Conservation (phyloP, 2,329 filamentous ascomycete genomes). For the Massarina eburnea region DNA sequence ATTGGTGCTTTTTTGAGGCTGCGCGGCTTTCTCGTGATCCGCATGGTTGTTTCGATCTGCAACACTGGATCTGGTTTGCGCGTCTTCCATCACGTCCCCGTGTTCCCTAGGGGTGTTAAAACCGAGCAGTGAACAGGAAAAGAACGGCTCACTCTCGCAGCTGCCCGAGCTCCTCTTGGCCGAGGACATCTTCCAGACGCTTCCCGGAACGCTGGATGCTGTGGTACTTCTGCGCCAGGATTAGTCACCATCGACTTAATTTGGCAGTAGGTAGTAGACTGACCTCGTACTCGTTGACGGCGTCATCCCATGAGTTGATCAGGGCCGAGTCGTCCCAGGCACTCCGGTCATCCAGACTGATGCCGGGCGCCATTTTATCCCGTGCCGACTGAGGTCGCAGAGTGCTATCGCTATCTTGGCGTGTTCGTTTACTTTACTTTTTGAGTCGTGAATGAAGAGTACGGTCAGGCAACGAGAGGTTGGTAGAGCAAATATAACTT, state of each 20-base stretch:
- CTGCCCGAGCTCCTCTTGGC: conserved; percentile 32
- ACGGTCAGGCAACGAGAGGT: too few relatives aligned
- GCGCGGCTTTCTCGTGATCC: conserved; percentile 28
- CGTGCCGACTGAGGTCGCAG: not conserved
- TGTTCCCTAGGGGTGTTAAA: conserved; percentile 28
- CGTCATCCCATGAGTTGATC: conserved; percentile 39
- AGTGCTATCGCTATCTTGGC: not conserved
- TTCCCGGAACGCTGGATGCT: conserved; percentile 41
- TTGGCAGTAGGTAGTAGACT: not conserved
- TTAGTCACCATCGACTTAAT: conserved; percentile 12
- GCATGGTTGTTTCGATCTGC: conserved; percentile 22
- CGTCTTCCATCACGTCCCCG: conserved; percentile 31
- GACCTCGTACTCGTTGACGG: conserved; percentile 41
- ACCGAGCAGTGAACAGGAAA: not conserved
- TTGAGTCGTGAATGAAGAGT: not conserved
- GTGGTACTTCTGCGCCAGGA: conserved; percentile 38
- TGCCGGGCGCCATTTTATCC: conserved; percentile 22
- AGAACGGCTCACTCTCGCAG: conserved; percentile 27
- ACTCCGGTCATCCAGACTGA: conserved; percentile 33
- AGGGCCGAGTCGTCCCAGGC: conserved; percentile 44
- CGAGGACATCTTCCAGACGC: conserved; percentile 39
- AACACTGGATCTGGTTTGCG: conserved; percentile 17
- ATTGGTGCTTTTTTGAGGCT: conserved; percentile 19
- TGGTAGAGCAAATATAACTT: too few relatives aligned
- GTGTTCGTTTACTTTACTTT: not conserved